Percentiles rank a stretch among this genome's conserved stretches.
phyloP scores from a whole-genome alignment of 169 alveolate species.

The Babesia caballi region DNA sequence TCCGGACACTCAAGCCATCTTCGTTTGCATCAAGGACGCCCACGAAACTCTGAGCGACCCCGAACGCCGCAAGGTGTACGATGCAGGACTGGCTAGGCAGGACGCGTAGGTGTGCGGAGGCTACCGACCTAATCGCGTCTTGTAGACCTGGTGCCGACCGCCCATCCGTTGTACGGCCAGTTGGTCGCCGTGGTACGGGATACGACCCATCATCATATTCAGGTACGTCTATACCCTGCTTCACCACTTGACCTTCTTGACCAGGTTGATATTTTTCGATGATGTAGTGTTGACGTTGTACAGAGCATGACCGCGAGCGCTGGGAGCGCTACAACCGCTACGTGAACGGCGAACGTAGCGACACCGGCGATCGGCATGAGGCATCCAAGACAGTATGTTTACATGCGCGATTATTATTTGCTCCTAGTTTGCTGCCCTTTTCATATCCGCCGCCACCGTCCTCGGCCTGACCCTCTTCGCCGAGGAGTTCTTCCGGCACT shows the following conservation, averaged over 20 bases:
- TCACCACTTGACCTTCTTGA: background rate
- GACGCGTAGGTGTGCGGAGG: background rate
- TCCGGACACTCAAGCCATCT: slow-evolving; percentile 18
- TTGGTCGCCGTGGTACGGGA: background rate
- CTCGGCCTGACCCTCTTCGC: slow-evolving; percentile 7
- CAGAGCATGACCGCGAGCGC: slow-evolving; percentile 9
- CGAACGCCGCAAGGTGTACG: slow-evolving; percentile 23
- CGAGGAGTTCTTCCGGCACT: slow-evolving; percentile 12
- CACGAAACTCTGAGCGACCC: slow-evolving; percentile 47
- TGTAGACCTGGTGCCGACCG: background rate
- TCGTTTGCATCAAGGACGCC: slow-evolving; percentile 63
- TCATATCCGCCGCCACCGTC: slow-evolving; percentile 11
- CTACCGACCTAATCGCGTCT: no score
- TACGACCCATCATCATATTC: no score
- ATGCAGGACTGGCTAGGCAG: background rate
- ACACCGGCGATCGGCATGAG: slow-evolving; percentile 12
- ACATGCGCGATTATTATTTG: background rate
- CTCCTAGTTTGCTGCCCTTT: slow-evolving; percentile 1
- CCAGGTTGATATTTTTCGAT: background rate
- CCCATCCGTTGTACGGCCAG: background rate
- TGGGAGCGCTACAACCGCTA: slow-evolving; percentile 43
- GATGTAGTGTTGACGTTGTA: background rate
- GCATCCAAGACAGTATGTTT: slow-evolving; percentile 21
- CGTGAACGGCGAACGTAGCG: slow-evolving; percentile 31
- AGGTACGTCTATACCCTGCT: no score